Base-by-base conservation (phyloP, 2,329 filamentous ascomycete genomes). In the Fusarium sp. region DNA sequence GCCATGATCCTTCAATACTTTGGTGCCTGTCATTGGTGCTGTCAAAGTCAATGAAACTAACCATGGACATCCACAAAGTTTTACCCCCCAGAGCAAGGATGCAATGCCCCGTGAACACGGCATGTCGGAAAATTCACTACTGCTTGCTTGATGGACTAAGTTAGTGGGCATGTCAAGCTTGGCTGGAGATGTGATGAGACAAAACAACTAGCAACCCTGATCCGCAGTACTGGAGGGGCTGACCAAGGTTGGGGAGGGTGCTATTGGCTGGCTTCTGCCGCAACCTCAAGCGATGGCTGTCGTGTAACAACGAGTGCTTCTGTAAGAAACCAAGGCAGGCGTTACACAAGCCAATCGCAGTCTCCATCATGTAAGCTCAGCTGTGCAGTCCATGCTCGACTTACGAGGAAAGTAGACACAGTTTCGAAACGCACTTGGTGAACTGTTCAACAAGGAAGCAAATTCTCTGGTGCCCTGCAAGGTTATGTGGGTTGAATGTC, bases 271-370 rank as follows among this genome's bases (percentile, higher is more conserved):
- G 54, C 25, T 65, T 51, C n/a, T 43, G 22, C 64, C 55, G 41
- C 55, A 40, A 45, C 54, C 54, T 56, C 41, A 40, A 63, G 62
- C 48, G 22, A 52, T 64, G 51, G 63, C 44, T 70, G 67, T 70
- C 49, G 67, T 70, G 67, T 65, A 70, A 70, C 67, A 47, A 46
- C 22, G 40, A 67, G 49, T 25, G 44, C 56, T 44, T 68, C 51
- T 56, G 49, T 27, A 51, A 48, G 53, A 58, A 58, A 57, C 47
- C 62, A 55, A 55, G 52, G 58, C 27, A 48, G 23, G 33, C 30
- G 57, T 45, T 57, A 49, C 39, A 60, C 46, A 55, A 39, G 44
- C 67, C 67, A 69, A 69, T 70, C 57, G 60, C 46, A 46, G 49
- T 40, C 48, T 40, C 53, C 25, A 14, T 30, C 44, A 39, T 41